Percentiles rank a stretch among this genome's conserved stretches.
These are phyloP conservation scores for Sutorius australiensis DNA, from an alignment of 768 basidiomycete genomes.

Conservation along the genomic window DNA sequence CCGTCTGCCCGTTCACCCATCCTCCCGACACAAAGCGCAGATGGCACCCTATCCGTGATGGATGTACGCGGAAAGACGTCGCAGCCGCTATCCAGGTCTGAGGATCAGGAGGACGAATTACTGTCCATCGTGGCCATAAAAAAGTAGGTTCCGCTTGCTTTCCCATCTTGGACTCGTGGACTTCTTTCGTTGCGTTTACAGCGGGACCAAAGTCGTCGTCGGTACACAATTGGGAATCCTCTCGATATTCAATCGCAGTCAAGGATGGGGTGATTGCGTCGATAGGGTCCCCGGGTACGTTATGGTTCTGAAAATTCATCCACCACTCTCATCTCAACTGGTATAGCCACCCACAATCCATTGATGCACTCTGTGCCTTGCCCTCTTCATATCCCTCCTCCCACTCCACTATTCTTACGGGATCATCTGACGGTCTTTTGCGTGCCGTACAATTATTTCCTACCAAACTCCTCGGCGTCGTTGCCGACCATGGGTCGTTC, in stretches of 20 bases:
- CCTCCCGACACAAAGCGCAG: conserved; percentile 54
- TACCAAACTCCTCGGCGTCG: conserved; percentile 84
- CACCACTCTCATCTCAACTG: conserved; percentile 10
- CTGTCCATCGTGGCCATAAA: conserved; percentile 84
- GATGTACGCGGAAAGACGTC: conserved; percentile 82
- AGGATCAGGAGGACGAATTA: conserved; percentile 95
- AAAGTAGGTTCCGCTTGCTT: conserved; percentile 43
- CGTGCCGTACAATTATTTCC: conserved; percentile 86
- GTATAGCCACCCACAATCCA: conserved; percentile 80
- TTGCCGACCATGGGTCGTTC: conserved; percentile 89
- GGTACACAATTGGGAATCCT: conserved; percentile 89
- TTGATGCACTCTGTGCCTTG: conserved; percentile 80
- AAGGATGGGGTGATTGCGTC: conserved; percentile 90
- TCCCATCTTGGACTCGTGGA: not conserved
- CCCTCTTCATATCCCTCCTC: conserved; percentile 58
- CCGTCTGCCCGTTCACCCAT: not conserved
- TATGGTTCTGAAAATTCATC: not conserved
- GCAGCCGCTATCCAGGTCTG: conserved; percentile 79
- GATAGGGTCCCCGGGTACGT: conserved; percentile 83
- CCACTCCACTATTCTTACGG: conserved; percentile 75
- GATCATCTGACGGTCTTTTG: conserved; percentile 88
- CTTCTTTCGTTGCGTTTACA: conserved; percentile 22
- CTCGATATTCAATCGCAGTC: conserved; percentile 82
- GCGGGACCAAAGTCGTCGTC: conserved; percentile 78
- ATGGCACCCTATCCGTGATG: conserved; percentile 89